Evolutionary conservation across 495 filamentous ascomycete genomes (phyloP).

Genomic region (Hypoxylon perforatum): DNA sequence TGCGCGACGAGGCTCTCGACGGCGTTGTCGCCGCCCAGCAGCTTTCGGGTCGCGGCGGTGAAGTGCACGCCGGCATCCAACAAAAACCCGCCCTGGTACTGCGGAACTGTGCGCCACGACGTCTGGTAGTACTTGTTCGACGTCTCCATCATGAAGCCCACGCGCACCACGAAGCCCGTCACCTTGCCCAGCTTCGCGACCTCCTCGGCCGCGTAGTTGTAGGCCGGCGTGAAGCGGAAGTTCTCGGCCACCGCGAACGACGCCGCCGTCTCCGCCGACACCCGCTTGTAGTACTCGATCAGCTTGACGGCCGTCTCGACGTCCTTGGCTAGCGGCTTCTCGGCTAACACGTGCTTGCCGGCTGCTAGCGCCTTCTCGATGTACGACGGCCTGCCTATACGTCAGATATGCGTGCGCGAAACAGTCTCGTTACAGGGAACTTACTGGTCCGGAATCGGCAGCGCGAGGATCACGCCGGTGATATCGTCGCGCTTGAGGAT

Average conservation of each 20-base stretch:
- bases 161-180: slow-evolving; percentile 69
- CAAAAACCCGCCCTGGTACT: slow-evolving; percentile 81
- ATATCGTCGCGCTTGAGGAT: slow-evolving; percentile 75
- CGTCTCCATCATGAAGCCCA: slow-evolving; percentile 63
- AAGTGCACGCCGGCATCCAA: slow-evolving; percentile 83
- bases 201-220: slow-evolving; percentile 65
- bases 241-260: slow-evolving; percentile 81
- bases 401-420: no score
- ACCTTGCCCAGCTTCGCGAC: slow-evolving; percentile 71
- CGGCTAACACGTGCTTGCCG: slow-evolving; percentile 83
- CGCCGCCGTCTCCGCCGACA: slow-evolving; percentile 55
- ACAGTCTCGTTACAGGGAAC: no score
- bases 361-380: slow-evolving; percentile 71
- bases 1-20: slow-evolving; percentile 67
- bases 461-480: slow-evolving; percentile 74
- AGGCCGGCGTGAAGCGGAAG: slow-evolving; percentile 72
- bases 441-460: slow-evolving; percentile 68
- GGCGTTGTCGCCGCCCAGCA: slow-evolving; percentile 66
- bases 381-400: slow-evolving; percentile 49
- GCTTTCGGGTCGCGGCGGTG: slow-evolving; percentile 68
- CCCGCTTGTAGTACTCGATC: slow-evolving; percentile 67
- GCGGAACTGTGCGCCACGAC: slow-evolving; percentile 76
- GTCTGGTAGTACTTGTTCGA: slow-evolving; percentile 67
- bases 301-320: slow-evolving; percentile 70
- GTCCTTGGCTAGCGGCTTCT: slow-evolving; percentile 83